These are phyloP conservation scores for Aquilaria sinensis DNA, from an alignment of 345 rosid genomes.

Conservation along the genomic window DNA sequence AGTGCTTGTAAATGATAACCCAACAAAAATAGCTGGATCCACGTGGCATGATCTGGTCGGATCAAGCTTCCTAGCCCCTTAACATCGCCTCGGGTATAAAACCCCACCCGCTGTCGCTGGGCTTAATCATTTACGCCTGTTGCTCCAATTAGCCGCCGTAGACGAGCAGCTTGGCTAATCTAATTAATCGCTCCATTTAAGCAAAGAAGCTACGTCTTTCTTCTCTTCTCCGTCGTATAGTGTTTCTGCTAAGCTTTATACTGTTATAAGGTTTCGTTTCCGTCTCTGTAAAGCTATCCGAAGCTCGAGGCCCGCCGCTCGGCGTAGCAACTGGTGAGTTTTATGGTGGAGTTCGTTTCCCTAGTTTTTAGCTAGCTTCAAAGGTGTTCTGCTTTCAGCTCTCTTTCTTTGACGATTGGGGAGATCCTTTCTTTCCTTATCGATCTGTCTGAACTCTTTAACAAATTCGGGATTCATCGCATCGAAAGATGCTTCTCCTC, in stretches of 20 bases:
- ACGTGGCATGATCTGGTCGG: slow-evolving; percentile 20
- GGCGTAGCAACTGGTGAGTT: slow-evolving; percentile 23
- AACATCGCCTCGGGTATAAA: slow-evolving; percentile 7
- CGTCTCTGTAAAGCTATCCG: neutral
- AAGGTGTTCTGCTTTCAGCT: no score
- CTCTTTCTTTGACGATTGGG: neutral
- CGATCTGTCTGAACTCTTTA: no score
- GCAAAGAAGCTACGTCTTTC: slow-evolving; percentile 18
- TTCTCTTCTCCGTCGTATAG: neutral
- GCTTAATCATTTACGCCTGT: neutral
- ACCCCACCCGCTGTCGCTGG: neutral
- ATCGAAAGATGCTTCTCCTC: no score
- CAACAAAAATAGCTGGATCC: neutral
- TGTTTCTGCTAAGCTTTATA: slow-evolving; percentile 26
- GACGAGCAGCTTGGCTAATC: neutral
- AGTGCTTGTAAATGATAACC: no score
- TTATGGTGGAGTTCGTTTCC: slow-evolving; percentile 4
- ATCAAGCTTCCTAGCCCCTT: neutral
- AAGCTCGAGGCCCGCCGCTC: neutral
- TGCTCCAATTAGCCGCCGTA: neutral
- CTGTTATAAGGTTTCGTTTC: neutral
- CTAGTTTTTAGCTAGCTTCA: neutral
- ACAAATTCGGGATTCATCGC: no score
- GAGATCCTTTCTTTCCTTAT: no score
- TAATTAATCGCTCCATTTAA: neutral